Evolutionary conservation across 108 stramenopile genomes (phyloP).

Genomic region (Skeletonema tropicum): DNA sequence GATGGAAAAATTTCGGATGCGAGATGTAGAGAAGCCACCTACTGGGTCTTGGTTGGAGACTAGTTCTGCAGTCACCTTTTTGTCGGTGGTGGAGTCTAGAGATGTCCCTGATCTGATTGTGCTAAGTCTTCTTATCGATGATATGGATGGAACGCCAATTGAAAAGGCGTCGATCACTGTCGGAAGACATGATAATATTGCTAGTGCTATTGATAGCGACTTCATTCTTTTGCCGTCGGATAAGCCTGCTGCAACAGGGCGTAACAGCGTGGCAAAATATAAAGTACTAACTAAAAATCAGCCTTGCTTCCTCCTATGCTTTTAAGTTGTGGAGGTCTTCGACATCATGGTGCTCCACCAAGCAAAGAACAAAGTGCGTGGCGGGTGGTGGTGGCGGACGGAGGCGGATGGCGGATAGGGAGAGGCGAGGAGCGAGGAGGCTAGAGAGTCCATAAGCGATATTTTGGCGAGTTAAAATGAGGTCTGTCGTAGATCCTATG

Average conservation of each 20-base stretch:
- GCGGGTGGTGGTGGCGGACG: too few relatives aligned
- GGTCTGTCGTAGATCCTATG: background rate
- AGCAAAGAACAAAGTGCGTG: background rate
- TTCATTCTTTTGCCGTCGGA: background rate
- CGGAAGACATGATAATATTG: background rate
- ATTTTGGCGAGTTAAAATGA: background rate
- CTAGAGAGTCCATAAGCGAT: too few relatives aligned
- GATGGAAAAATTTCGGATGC: conserved; percentile 97
- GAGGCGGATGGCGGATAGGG: too few relatives aligned
- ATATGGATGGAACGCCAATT: conserved; percentile 4
- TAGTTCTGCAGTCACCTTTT: conserved; percentile 11
- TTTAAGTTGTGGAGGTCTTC: background rate
- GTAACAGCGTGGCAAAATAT: too few relatives aligned
- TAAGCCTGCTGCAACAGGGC: background rate
- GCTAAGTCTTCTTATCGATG: background rate
- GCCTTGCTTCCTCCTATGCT: too few relatives aligned
- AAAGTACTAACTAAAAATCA: too few relatives aligned
- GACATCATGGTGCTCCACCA: background rate
- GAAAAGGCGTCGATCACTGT: background rate
- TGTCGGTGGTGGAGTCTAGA: conserved; percentile 1
- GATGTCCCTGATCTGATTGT: background rate
- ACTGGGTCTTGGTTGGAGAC: conserved; percentile 21
- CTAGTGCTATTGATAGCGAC: conserved; percentile 1
- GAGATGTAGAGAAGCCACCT: conserved; percentile 46
- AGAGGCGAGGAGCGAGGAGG: too few relatives aligned